phyloP scores from a whole-genome alignment of 768 basidiomycete genomes.

The Coprinellus micaceus region DNA sequence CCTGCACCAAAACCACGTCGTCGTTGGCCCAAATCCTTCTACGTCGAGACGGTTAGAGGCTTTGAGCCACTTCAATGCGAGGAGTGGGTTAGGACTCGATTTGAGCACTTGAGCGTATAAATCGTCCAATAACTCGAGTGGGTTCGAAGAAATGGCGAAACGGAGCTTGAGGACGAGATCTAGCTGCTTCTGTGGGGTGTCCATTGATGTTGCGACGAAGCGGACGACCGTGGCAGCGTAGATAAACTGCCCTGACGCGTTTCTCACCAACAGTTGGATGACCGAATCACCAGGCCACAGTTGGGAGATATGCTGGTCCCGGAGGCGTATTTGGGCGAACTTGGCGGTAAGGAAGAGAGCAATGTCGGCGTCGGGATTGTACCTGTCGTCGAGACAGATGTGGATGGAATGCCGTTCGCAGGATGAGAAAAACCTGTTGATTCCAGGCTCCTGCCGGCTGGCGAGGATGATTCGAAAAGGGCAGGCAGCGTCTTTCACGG shows the following conservation, averaged over 20 bases:
- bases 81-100: background rate
- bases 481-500: background rate
- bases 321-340: background rate
- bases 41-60: too few relatives aligned
- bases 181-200: constrained; percentile 10
- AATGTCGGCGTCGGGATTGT: constrained; percentile 2
- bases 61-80: too few relatives aligned
- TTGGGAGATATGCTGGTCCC: background rate
- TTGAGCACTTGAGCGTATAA: background rate
- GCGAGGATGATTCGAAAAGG: constrained; percentile 3
- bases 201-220: constrained; percentile 4
- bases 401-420: background rate
- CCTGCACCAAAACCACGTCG: too few relatives aligned
- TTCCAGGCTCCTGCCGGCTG: constrained; percentile 6
- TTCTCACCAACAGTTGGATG: background rate
- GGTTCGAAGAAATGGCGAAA: background rate
- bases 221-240: constrained; percentile 13
- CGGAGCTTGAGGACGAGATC: background rate
- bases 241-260: constrained; percentile 15
- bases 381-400: constrained; percentile 1
- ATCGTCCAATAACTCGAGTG: background rate
- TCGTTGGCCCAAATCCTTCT: too few relatives aligned
- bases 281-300: background rate
- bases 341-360: background rate
- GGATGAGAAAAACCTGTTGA: background rate